A percentile compares a stretch with the other conserved stretches of the same genome.
phyloP scores from a whole-genome alignment of 495 filamentous ascomycete genomes.

The Hypomontagnella monticulosa region DNA sequence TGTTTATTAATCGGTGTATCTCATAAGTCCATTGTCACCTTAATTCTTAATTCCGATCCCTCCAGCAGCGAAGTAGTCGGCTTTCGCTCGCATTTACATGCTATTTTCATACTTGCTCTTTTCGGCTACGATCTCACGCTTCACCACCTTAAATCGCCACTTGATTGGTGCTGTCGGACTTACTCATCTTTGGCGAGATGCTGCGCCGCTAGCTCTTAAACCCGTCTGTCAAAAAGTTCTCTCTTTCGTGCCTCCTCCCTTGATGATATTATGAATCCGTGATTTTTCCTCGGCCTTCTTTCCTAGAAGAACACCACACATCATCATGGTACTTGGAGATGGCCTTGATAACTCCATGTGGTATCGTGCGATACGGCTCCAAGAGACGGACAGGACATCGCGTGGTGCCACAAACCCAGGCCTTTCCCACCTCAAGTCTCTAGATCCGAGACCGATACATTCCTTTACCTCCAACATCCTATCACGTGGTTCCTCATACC shows the following conservation, averaged over 20 bases:
- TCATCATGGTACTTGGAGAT: slow-evolving; percentile 26
- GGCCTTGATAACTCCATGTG: slow-evolving; percentile 14
- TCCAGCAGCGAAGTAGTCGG: neutral
- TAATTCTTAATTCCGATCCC: no score
- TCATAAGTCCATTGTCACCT: slow-evolving; percentile 8
- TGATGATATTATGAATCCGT: neutral
- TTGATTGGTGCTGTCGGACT: slow-evolving; percentile 41
- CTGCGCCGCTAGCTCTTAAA: slow-evolving; percentile 27
- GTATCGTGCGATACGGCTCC: slow-evolving; percentile 11
- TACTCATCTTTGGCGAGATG: slow-evolving; percentile 29
- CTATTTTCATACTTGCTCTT: slow-evolving; percentile 20
- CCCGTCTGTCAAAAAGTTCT: slow-evolving; percentile 7
- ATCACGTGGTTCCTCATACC: slow-evolving; percentile 16
- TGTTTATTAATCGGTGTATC: slow-evolving; percentile 22
- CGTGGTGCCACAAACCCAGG: slow-evolving; percentile 10
- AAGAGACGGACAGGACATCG: slow-evolving; percentile 5
- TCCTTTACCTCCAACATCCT: slow-evolving; percentile 23
- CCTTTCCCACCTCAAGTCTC: slow-evolving; percentile 15
- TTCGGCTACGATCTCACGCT: slow-evolving; percentile 17
- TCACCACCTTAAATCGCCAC: slow-evolving; percentile 4
- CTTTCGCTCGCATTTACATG: slow-evolving; percentile 3
- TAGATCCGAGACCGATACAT: slow-evolving; percentile 12
- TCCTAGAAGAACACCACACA: neutral
- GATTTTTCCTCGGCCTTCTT: neutral
- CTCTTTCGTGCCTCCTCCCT: neutral